Evolutionary conservation across 495 filamentous ascomycete genomes (phyloP), one percentile per base, ranked within the genome.

Genomic region (Cercophora sp.): DNA sequence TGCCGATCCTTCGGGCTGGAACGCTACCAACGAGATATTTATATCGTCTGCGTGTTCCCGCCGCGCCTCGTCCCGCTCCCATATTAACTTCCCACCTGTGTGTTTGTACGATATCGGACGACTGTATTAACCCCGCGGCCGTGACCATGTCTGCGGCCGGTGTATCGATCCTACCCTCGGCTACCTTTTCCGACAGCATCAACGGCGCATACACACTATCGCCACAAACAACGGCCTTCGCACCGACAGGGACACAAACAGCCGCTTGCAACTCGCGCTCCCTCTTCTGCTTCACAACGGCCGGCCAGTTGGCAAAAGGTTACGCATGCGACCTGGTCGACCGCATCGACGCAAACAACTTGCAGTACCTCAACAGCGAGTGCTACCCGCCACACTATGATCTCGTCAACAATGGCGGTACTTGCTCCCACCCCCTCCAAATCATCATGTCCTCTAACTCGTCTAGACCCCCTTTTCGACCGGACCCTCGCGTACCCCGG

Each of bases 271-370:
- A 27, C 23, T 46, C 42, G 23, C 42, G 42, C 42, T 46, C 42
- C 23, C 23, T 46, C 9, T 16, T 46, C 22, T 46, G 42, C 25
- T 46, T 46, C 42, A 31, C 42, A 15, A 25, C 42, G 8, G 42
- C 42, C 19, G 42, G 42, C 11, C 22, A 46, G 42, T 25, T 45
- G 3, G 6, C 11, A 15, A 25, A 27, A 24, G 19, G 13, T 24
- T 45, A 26, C 41, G 41, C 41, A 18, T 45, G 41, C 24, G 41
- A 45, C n/a, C 41, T 45, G 9, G 41, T 45, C 19, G 41, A 45
- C 23, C 19, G 13, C 19, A 45, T 45, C 41, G 18, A 45, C 41
- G 8, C 41, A 2, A 11, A 25, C 19, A 6, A 11, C 8, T 45
- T 26, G 20, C 19, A 45, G 24, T 45, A 45, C 23, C 20, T 45